phyloP scores from a whole-genome alignment of 2,329 filamentous ascomycete species.

The Cytospora mali region DNA sequence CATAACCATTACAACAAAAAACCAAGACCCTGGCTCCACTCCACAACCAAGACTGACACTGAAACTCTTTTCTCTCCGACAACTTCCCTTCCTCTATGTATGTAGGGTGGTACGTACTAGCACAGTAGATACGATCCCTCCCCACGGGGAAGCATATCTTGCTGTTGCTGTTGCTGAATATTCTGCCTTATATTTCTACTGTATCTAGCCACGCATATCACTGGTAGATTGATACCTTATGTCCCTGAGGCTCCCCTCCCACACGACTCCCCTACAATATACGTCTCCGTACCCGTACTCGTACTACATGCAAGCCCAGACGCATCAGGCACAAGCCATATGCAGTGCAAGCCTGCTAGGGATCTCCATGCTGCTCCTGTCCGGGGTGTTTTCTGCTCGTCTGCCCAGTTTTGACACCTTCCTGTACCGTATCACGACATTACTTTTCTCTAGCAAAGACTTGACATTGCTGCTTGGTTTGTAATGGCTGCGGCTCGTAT shows the following conservation, averaged over 20 bases:
- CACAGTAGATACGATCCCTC: not conserved
- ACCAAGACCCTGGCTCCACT: not conserved
- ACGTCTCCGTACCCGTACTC: not conserved
- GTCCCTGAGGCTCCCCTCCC: not conserved
- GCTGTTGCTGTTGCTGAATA: not conserved
- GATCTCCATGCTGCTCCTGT: not conserved
- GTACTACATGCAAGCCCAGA: not conserved
- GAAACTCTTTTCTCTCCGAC: not conserved
- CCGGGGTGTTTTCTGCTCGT: not conserved
- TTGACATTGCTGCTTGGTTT: not conserved
- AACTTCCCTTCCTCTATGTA: too few relatives aligned
- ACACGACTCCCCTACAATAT: not conserved
- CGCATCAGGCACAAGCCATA: not conserved
- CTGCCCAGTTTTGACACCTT: not conserved
- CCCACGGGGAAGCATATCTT: not conserved
- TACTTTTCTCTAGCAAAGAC: not conserved
- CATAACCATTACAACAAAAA: not conserved
- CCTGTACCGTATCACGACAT: not conserved
- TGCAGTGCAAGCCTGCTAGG: not conserved
- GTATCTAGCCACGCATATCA: too few relatives aligned
- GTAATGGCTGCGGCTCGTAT: not conserved
- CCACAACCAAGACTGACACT: not conserved
- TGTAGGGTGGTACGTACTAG: too few relatives aligned
- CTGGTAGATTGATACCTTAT: too few relatives aligned
- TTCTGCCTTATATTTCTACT: too few relatives aligned